A percentile compares a stretch with the other conserved stretches of the same genome.
Conservation (phyloP, 768 basidiomycete genomes). For the Lactarius trivialis region DNA sequence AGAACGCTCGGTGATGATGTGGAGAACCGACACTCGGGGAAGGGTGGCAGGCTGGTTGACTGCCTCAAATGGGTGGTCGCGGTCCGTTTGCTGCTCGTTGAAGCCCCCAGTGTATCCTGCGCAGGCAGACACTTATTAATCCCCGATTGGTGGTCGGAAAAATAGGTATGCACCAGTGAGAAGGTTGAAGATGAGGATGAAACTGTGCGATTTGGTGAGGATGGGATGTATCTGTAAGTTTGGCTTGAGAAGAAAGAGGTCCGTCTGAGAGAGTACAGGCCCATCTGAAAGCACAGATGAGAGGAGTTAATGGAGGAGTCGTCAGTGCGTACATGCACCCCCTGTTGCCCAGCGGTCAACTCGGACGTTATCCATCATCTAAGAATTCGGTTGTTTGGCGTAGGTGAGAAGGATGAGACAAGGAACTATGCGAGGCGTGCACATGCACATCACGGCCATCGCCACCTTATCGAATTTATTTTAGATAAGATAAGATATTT, state of each 20-base stretch:
- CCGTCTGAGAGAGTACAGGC: conserved; percentile 72
- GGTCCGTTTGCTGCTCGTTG: conserved; percentile 51
- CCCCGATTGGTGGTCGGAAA: background rate
- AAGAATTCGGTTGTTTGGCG: background rate
- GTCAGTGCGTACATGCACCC: conserved; percentile 12
- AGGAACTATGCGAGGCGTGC: background rate
- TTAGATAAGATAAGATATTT: conserved; percentile 21
- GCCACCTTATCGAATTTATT: background rate
- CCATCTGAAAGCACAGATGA: conserved; percentile 47
- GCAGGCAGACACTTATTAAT: background rate
- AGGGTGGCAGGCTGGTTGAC: conserved; percentile 36
- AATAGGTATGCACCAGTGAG: conserved; percentile 44
- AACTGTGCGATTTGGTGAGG: conserved; percentile 41
- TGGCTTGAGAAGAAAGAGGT: conserved; percentile 69
- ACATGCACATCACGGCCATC: background rate
- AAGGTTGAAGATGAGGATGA: conserved; percentile 69
- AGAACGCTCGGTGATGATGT: conserved; percentile 39
- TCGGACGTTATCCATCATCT: conserved; percentile 20
- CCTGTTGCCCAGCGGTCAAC: conserved; percentile 21
- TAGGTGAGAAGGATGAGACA: background rate
- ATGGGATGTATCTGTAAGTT: conserved; percentile 71
- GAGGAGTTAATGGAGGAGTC: background rate
- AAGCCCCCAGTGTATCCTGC: conserved; percentile 57
- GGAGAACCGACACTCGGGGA: conserved; percentile 34
- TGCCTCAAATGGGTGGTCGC: conserved; percentile 46